Percentiles rank a stretch among this genome's conserved stretches.
These are phyloP conservation scores for Magnolia sinica DNA, from an alignment of 164 flowering plant genomes.

Conservation along the genomic window DNA sequence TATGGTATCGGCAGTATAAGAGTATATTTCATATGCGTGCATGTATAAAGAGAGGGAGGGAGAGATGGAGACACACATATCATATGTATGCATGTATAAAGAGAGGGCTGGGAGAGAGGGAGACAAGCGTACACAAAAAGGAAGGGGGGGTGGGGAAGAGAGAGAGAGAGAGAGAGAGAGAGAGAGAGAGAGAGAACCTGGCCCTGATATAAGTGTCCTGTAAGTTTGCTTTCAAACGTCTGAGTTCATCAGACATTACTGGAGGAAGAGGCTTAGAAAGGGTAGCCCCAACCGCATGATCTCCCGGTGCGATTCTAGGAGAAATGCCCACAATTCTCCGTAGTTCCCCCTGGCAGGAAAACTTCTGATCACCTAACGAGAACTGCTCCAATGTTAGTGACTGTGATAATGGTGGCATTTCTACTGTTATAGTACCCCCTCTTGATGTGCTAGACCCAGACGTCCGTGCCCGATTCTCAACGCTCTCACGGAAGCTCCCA, in stretches of 20 bases:
- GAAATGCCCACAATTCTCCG: constrained; percentile 50
- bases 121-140: neutral
- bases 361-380: constrained; percentile 51
- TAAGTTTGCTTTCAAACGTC: constrained; percentile 49
- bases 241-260: constrained; percentile 50
- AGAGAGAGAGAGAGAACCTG: constrained; percentile 22
- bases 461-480: constrained; percentile 41
- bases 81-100: neutral
- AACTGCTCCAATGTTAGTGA: constrained; percentile 57
- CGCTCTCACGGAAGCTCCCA: constrained; percentile 69
- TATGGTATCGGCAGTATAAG: neutral
- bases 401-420: constrained; percentile 47
- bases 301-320: constrained; percentile 43
- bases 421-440: constrained; percentile 12
- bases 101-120: neutral
- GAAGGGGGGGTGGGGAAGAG: neutral
- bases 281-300: constrained; percentile 47
- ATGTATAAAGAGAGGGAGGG: neutral
- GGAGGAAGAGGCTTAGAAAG: constrained; percentile 42
- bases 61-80: too few relatives aligned
- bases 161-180: neutral
- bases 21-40: neutral
- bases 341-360: constrained; percentile 47
- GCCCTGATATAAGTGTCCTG: constrained; percentile 42
- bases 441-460: constrained; percentile 30